Percentiles rank a stretch among this genome's conserved stretches.
These are phyloP conservation scores for Barbarea vulgaris DNA, from an alignment of 345 rosid species.

Conservation along the genomic window DNA sequence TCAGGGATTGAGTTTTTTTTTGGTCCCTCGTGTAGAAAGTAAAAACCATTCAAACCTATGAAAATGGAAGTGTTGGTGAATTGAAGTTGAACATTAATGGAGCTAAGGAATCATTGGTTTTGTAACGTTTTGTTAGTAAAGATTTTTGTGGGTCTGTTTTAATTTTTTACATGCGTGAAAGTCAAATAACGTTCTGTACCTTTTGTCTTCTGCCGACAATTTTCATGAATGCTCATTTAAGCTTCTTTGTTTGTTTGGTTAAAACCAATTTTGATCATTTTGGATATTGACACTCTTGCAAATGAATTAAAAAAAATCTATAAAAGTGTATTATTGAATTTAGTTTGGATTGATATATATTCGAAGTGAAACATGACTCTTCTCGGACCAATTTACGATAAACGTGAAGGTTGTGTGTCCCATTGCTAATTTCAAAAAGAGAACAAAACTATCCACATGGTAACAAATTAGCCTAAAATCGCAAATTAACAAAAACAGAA, in stretches of 20 bases:
- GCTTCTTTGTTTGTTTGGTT: slow-evolving; percentile 29
- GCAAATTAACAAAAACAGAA: slow-evolving; percentile 15
- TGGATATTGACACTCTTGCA: neutral
- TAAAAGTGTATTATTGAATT: slow-evolving; percentile 5
- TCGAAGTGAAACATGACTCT: slow-evolving; percentile 19
- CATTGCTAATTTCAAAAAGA: neutral
- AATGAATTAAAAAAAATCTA: neutral
- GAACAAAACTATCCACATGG: slow-evolving; percentile 19
- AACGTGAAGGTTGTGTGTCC: slow-evolving; percentile 30
- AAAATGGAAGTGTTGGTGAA: neutral
- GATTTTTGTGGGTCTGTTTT: slow-evolving; percentile 21
- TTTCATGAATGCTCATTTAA: slow-evolving; percentile 17
- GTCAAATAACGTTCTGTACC: slow-evolving; percentile 29
- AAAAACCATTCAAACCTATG: slow-evolving; percentile 2
- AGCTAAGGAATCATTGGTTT: slow-evolving; percentile 15
- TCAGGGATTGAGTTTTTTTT: slow-evolving; percentile 1
- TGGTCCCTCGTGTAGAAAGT: neutral
- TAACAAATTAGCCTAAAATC: neutral
- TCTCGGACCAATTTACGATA: slow-evolving; percentile 29
- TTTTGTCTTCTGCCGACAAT: slow-evolving; percentile 37
- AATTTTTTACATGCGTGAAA: slow-evolving; percentile 17
- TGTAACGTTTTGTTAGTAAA: slow-evolving; percentile 5
- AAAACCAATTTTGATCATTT: slow-evolving; percentile 27
- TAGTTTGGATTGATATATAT: neutral
- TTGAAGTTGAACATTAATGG: slow-evolving; percentile 3